These are phyloP conservation scores for Candida oleophila DNA, from an alignment of 805 yeast genomes.

Conservation along the genomic window DNA sequence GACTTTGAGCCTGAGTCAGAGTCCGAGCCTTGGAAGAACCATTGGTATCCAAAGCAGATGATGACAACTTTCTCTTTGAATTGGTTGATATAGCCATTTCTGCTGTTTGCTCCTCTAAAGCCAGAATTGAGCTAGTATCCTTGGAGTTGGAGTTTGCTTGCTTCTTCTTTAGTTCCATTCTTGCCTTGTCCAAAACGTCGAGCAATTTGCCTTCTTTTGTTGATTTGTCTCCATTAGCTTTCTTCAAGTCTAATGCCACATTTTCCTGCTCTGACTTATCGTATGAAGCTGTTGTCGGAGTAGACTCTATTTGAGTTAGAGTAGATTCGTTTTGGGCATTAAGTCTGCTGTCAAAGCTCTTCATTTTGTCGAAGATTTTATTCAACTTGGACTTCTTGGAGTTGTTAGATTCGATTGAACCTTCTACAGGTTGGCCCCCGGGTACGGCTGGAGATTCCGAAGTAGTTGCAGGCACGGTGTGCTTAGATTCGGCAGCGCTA, in stretches of 20 bases:
- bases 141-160: slow-evolving; percentile 3
- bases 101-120: no score
- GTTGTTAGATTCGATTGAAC: neutral
- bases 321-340: slow-evolving; percentile 4
- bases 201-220: neutral
- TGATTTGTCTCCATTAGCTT: neutral
- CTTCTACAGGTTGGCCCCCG: neutral
- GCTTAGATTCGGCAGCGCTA: neutral
- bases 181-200: neutral
- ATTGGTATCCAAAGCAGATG: no score
- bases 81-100: no score
- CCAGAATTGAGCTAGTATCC: no score
- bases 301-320: neutral
- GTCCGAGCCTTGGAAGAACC: neutral
- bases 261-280: neutral
- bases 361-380: slow-evolving; percentile 20
- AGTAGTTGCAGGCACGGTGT: neutral
- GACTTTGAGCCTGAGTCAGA: neutral
- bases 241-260: neutral
- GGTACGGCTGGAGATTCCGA: neutral
- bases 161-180: neutral
- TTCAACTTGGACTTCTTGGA: slow-evolving; percentile 15
- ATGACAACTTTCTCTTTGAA: no score
- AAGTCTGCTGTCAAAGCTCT: slow-evolving; percentile 18
- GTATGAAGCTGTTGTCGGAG: neutral